Conservation (phyloP, 2,329 filamentous ascomycete species). For the Chaetoscypha palmicola region DNA sequence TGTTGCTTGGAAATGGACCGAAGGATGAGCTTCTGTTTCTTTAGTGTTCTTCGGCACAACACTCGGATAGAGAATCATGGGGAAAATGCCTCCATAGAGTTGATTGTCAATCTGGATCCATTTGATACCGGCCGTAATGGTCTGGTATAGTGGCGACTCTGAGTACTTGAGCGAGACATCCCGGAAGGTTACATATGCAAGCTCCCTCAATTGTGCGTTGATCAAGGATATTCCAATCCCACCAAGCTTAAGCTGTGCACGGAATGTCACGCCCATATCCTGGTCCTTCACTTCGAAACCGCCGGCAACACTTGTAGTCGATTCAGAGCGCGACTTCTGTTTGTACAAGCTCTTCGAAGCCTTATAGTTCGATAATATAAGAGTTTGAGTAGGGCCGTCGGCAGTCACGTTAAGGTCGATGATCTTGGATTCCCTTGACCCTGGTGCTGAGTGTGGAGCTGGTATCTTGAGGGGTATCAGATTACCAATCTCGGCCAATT, state of each 20-base stretch:
- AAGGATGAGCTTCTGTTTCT: conserved; percentile 93
- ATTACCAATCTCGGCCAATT: conserved; percentile 93
- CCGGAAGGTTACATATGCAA: conserved; percentile 88
- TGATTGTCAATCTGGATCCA: conserved; percentile 99
- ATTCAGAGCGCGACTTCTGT: conserved; percentile 47
- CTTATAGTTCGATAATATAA: conserved; percentile 92
- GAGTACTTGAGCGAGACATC: conserved; percentile 87
- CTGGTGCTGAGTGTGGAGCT: conserved; percentile 40
- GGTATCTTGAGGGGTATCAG: conserved; percentile 88
- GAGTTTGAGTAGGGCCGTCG: conserved; percentile 87
- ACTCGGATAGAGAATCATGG: conserved; percentile 92
- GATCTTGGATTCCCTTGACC: conserved; percentile 65
- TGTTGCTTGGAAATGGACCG: conserved; percentile 84
- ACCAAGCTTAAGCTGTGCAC: conserved; percentile 78
- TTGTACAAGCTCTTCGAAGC: conserved; percentile 86
- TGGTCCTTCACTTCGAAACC: conserved; percentile 93
- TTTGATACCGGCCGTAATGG: conserved; percentile 81
- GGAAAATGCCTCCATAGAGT: conserved; percentile 95
- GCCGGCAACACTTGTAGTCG: conserved; percentile 46
- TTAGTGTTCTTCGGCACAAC: conserved; percentile 92
- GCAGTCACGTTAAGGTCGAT: conserved; percentile 96
- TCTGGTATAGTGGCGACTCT: conserved; percentile 92
- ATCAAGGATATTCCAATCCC: conserved; percentile 90
- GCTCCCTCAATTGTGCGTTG: conserved; percentile 83
- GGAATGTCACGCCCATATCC: conserved; percentile 82